Base-by-base conservation (phyloP, 495 filamentous ascomycete genomes). In the Xylaria curta region DNA sequence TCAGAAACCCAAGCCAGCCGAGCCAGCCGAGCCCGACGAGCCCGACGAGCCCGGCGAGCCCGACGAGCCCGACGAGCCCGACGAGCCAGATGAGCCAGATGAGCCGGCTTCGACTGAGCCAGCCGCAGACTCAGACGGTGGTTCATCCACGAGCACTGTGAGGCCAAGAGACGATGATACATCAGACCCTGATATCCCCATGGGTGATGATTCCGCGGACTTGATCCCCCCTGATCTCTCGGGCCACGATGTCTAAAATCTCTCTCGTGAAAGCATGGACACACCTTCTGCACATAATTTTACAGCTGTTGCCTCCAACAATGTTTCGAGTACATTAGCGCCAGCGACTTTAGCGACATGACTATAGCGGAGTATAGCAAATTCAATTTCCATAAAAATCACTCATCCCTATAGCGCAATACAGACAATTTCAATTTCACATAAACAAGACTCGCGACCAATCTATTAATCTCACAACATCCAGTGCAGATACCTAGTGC, bases 401-500 rank as follows among this genome's bases (percentile, higher is more conserved):
- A 21, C 33, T n/a, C 8, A 60, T 38, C 6, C 15, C 12, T 8
- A 21, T 24, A 13, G 13, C 19, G n/a, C 7, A 15, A 3, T 36
- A 15, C 10, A 53, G n/a, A 26, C 3, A 24, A 17, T 28, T 53
- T 3, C 24, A 49, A 9, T 4, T 36, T 38, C 46, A 38, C 15
- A 15, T 7, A 33, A 31, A 21, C 19, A 51, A 12, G 19, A 10
- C 31, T 13, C n/a, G 15, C 28, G 3, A 38, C 46, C 3, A 66
- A 66, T 66, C 44, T 33, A 49, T 31, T 36, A 38, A 19, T 24
- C 7, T 38, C 44, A 3, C 63, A 66, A 63, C 3, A 44, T 26
- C 17, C 38, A 24, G n/a, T 19, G 7, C 58, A 38, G 38, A 8
- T n/a, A 7, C 21, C 36, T 72, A 76, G 24, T 70, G 5, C 54